Evolutionary conservation across 2,329 filamentous ascomycete genomes (phyloP).

Genomic region (Colletotrichum theobromicola): DNA sequence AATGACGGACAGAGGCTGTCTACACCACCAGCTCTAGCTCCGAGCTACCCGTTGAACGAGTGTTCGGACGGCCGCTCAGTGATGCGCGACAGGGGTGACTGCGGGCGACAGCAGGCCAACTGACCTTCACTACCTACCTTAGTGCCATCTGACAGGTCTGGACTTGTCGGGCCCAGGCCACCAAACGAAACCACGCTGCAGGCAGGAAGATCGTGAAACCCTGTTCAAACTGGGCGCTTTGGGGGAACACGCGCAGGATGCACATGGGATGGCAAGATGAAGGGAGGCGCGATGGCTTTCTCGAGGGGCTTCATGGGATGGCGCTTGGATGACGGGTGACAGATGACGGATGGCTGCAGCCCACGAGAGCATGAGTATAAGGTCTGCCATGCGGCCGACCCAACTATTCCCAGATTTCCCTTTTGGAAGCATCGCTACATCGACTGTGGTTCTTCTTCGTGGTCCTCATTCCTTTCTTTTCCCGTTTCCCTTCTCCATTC

Average conservation of each 20-base stretch:
- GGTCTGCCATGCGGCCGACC: not conserved
- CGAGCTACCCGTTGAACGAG: not conserved
- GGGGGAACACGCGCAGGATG: not conserved
- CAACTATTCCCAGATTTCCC: not conserved
- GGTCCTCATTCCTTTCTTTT: conserved; percentile 24
- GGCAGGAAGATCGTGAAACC: conserved; percentile 16
- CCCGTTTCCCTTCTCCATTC: conserved; percentile 13
- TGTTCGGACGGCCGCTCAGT: conserved; percentile 6
- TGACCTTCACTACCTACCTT: not conserved
- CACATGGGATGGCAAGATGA: not conserved
- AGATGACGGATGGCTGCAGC: not conserved
- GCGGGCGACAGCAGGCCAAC: not conserved
- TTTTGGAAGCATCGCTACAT: not conserved
- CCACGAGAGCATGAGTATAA: conserved; percentile 6
- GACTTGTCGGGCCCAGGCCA: not conserved
- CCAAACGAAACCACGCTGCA: conserved; percentile 9
- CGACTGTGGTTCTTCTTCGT: conserved; percentile 23
- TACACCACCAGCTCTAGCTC: not conserved
- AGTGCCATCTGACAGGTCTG: not conserved
- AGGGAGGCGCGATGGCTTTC: not conserved
- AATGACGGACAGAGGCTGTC: not conserved
- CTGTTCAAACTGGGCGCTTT: conserved; percentile 14
- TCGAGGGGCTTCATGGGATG: not conserved
- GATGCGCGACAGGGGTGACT: conserved; percentile 12
- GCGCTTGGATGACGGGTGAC: conserved; percentile 10